A percentile compares a stretch with the other conserved stretches of the same genome.
phyloP scores from a whole-genome alignment of 352 stramenopile genomes.

The Phytophthora chlamydospora region DNA sequence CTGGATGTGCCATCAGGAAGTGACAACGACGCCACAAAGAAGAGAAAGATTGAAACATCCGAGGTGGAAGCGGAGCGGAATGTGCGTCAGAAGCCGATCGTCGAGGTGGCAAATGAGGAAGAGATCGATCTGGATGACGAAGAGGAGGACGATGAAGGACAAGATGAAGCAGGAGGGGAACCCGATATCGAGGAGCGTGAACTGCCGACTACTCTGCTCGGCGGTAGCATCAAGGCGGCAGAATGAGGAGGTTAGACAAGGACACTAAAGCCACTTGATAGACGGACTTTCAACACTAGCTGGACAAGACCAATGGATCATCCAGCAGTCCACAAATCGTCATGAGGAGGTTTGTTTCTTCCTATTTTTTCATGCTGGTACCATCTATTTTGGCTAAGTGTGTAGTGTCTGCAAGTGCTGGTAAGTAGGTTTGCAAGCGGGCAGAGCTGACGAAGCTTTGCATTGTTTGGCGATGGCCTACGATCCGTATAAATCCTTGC shows the following conservation, averaged over 20 bases:
- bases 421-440: not conserved
- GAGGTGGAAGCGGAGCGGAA: slow-evolving; percentile 74
- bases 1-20: slow-evolving; percentile 50
- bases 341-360: slow-evolving; percentile 11
- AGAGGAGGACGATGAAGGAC: slow-evolving; percentile 57
- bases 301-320: slow-evolving; percentile 1
- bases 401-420: slow-evolving; percentile 5
- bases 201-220: slow-evolving; percentile 59
- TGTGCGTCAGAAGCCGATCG: slow-evolving; percentile 79
- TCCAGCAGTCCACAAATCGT: not conserved
- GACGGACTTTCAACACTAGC: not conserved
- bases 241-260: slow-evolving; percentile 16
- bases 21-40: slow-evolving; percentile 45
- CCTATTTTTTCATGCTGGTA: slow-evolving; percentile 16
- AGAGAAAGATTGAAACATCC: slow-evolving; percentile 61
- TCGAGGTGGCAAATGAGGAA: slow-evolving; percentile 85
- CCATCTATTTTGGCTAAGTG: slow-evolving; percentile 21
- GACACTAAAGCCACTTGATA: slow-evolving; percentile 16
- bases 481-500: slow-evolving; percentile 57
- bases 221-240: slow-evolving; percentile 23
- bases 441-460: not conserved
- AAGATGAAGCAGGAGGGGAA: slow-evolving; percentile 20
- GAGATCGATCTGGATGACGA: slow-evolving; percentile 95
- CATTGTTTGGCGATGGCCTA: slow-evolving; percentile 26
- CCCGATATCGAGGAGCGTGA: slow-evolving; percentile 61